Percentiles rank a stretch among this genome's conserved stretches.
Conservation (phyloP, 2,329 filamentous ascomycete genomes). For the Rhynchosporium secalis region DNA sequence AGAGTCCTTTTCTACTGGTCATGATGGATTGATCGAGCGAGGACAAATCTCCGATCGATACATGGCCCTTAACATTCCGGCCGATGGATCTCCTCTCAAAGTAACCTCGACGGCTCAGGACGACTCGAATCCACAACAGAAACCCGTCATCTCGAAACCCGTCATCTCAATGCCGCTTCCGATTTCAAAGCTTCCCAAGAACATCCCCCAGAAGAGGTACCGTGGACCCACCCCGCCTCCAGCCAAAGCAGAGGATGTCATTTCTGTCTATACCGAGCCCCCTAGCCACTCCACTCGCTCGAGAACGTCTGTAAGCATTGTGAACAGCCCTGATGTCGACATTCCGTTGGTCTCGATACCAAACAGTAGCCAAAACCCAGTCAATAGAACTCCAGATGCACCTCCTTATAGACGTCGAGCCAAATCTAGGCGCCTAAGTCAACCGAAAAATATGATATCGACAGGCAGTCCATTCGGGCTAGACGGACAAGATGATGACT, state of each 20-base stretch:
- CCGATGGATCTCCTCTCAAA: background rate
- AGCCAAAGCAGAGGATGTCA: background rate
- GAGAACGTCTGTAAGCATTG: background rate
- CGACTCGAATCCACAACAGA: background rate
- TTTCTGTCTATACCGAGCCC: background rate
- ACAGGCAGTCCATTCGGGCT: background rate
- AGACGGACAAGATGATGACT: conserved; percentile 4
- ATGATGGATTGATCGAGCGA: background rate
- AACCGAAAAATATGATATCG: background rate
- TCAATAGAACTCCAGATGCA: conserved; percentile 5
- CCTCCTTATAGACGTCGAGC: conserved; percentile 2
- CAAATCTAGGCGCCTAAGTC: background rate
- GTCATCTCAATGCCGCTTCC: background rate
- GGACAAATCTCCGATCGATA: background rate
- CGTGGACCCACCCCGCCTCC: conserved; percentile 11
- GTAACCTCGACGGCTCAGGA: background rate
- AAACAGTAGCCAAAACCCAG: background rate
- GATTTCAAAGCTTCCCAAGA: conserved; percentile 10
- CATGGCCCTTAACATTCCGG: background rate
- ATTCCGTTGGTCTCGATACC: background rate
- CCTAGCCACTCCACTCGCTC: conserved; percentile 13
- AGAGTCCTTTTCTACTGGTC: background rate
- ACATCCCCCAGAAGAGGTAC: conserved; percentile 18
- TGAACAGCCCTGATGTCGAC: background rate
- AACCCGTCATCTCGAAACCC: background rate